A percentile compares a stretch with the other conserved stretches of the same genome.
These are phyloP conservation scores for Wickerhamomyces ciferrii DNA, from an alignment of 805 yeast genomes.

Conservation along the genomic window DNA sequence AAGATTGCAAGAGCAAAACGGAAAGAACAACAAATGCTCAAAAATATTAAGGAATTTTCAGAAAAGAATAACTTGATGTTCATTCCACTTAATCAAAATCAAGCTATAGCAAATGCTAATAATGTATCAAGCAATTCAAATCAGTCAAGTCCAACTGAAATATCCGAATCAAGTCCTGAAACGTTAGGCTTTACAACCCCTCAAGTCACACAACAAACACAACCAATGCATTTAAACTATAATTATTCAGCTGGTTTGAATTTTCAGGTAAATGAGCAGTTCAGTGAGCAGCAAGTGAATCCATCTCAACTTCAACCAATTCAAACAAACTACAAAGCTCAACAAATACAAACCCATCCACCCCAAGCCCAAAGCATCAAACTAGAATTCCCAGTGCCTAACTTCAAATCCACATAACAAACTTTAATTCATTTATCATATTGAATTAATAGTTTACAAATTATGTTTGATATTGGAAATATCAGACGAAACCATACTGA, in stretches of 20 bases:
- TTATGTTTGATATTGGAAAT: no score
- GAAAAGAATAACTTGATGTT: background rate
- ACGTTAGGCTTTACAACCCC: background rate
- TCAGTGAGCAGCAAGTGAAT: background rate
- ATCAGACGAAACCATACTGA: no score
- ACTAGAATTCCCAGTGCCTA: background rate
- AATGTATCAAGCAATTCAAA: background rate
- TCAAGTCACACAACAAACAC: background rate
- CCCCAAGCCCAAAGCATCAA: background rate
- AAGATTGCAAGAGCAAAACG: background rate
- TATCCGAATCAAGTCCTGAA: background rate
- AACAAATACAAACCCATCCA: background rate
- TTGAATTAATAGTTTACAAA: no score
- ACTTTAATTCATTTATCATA: no score
- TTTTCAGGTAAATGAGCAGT: background rate
- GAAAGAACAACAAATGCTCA: background rate
- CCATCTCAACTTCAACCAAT: background rate
- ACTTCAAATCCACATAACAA: background rate
- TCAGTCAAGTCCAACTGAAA: background rate
- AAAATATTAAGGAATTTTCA: background rate
- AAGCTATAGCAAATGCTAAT: background rate
- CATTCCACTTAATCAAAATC: background rate
- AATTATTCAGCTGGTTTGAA: background rate
- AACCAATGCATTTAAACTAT: no score
- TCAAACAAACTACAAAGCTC: no score